Conservation (phyloP, 495 filamentous ascomycete genomes). For the Terfezia boudieri region DNA sequence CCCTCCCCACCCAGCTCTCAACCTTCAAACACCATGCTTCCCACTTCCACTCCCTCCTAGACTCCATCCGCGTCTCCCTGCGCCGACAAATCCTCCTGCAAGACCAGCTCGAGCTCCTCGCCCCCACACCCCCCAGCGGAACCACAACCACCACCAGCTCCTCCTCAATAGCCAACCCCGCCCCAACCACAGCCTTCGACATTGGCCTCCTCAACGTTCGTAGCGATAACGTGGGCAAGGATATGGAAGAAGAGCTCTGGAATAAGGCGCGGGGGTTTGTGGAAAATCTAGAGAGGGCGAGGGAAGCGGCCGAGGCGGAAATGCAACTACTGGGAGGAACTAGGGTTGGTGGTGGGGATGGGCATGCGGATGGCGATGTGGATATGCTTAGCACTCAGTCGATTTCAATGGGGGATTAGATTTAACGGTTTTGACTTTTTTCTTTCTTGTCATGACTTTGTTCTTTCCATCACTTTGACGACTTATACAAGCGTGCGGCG, state of each 20-base stretch:
- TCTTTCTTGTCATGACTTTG: no score
- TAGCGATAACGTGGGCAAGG: slow-evolving; percentile 39
- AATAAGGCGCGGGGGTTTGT: slow-evolving; percentile 24
- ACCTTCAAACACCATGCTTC: slow-evolving; percentile 32
- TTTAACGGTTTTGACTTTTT: no score
- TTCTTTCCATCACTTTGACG: no score
- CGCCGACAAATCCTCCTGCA: slow-evolving; percentile 40
- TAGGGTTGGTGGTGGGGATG: not conserved
- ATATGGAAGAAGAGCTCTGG: slow-evolving; percentile 45
- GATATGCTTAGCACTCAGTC: not conserved
- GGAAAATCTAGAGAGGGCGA: slow-evolving; percentile 1
- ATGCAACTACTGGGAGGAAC: not conserved
- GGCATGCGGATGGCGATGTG: not conserved
- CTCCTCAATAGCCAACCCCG: slow-evolving; percentile 1
- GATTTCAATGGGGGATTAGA: no score
- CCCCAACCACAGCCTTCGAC: slow-evolving; percentile 31
- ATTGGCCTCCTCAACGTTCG: slow-evolving; percentile 50
- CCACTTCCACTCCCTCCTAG: slow-evolving; percentile 35
- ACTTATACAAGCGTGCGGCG: no score
- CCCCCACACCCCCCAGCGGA: slow-evolving; percentile 1
- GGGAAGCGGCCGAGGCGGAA: slow-evolving; percentile 1
- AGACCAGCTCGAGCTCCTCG: slow-evolving; percentile 35
- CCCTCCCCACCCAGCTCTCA: slow-evolving; percentile 26
- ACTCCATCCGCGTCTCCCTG: slow-evolving; percentile 34
- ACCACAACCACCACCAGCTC: not conserved